Evolutionary conservation across 176 grass and related monocot genomes (phyloP), one percentile per base, ranked within the genome.

Genomic region (Neostapfia colusana): DNA sequence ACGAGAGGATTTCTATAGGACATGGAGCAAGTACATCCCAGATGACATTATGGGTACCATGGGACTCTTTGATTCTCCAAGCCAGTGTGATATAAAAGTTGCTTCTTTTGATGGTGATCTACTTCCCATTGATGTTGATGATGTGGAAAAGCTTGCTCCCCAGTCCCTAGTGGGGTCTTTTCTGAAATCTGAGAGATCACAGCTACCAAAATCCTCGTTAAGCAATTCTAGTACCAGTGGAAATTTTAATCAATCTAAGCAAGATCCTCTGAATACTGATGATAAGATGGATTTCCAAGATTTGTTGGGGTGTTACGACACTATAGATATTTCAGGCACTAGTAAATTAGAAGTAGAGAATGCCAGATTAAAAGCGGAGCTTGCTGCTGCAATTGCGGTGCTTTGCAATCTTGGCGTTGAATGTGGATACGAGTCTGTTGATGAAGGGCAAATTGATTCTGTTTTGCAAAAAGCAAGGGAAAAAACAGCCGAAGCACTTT

Each of bases 261-360:
- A 95, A 79, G 75, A 56, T 66, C 61, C 58, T 61, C 58, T 81
- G 56, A 72, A 74, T 58, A 51, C 69, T 86, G 79, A 87, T 81
- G 88, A 90, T 71, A 90, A 88, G 62, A 83, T 83, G 82, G 82
- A 90, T 31, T 81, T 90, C 21, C 85, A 85, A 74, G 89, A 85
- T 79, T 74, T 92, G 78, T 80, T 92, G 3, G 85, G 81, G 48
- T 74, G 49, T 65, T 90, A 80, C 50, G 87, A 95, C 50, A 74
- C 80, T 44, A 88, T 94, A 15, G 87, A 85, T 73, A 93, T 97
- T 79, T 76, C 88, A 80, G 96, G 96, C 69, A 99, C 92, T 35
- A 89, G 96, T 75, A 95, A 85, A 64, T 46, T 99, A 45, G 96
- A 99, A 90, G 89, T 99, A 59, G 96, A 99, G 63, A 99, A 99